Percentiles rank a stretch among this genome's conserved stretches.
phyloP scores from a whole-genome alignment of 495 filamentous ascomycete genomes.

The Aspergillus sparsus region DNA sequence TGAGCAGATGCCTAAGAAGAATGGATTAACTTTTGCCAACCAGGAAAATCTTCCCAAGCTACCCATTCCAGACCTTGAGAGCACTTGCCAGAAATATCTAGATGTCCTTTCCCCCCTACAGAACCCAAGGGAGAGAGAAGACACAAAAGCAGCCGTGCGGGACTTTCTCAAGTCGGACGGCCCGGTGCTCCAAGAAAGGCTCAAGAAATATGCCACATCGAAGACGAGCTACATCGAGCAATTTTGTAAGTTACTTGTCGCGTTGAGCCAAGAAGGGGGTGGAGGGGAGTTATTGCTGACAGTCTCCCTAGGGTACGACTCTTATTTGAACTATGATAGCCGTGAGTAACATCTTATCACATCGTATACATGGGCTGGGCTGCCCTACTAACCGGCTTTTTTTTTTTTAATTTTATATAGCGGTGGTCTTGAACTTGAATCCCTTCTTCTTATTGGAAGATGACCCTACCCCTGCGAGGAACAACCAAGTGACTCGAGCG shows the following conservation, averaged over 20 bases:
- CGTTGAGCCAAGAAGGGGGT: background rate
- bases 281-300: slow-evolving; percentile 11
- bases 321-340: slow-evolving; percentile 96
- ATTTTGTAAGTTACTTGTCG: slow-evolving; percentile 71
- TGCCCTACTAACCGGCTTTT: no score
- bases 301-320: slow-evolving; percentile 82
- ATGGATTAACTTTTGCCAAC: slow-evolving; percentile 75
- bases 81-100: slow-evolving; percentile 77
- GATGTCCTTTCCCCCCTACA: slow-evolving; percentile 82
- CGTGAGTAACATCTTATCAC: slow-evolving; percentile 44
- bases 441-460: slow-evolving; percentile 98
- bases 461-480: slow-evolving; percentile 92
- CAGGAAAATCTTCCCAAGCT: slow-evolving; percentile 90
- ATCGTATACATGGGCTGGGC: no score
- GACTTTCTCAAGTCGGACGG: slow-evolving; percentile 88
- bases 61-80: slow-evolving; percentile 89
- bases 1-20: slow-evolving; percentile 33
- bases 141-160: slow-evolving; percentile 74
- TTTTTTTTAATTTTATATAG: no score
- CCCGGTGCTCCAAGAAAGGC: slow-evolving; percentile 78
- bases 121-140: slow-evolving; percentile 74
- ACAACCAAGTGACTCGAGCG: slow-evolving; percentile 93
- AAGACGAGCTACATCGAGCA: slow-evolving; percentile 98
- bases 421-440: slow-evolving; percentile 95
- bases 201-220: slow-evolving; percentile 90